These are phyloP conservation scores for Claviceps monticola DNA, from an alignment of 2,329 filamentous ascomycete genomes.

Conservation along the genomic window DNA sequence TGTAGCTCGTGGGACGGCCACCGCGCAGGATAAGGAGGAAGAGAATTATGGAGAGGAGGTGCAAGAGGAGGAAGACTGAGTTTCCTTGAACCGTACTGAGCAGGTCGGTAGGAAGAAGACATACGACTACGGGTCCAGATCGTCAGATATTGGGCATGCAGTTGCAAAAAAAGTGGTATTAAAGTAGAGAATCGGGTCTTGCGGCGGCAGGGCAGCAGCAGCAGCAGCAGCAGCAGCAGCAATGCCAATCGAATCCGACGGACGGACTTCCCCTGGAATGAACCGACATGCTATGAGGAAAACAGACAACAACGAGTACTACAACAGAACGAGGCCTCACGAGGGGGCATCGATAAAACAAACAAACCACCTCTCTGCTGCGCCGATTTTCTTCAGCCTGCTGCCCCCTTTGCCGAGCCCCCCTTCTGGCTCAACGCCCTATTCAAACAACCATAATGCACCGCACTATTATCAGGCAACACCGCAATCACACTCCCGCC, in stretches of 20 bases:
- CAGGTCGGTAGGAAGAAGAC: not conserved
- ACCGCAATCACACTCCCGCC: slow-evolving; percentile 86
- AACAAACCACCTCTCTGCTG: slow-evolving; percentile 3
- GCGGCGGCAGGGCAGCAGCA: not conserved
- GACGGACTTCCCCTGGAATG: not conserved
- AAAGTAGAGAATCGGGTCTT: slow-evolving; percentile 10
- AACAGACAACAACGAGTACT: not conserved
- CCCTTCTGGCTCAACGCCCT: slow-evolving; percentile 26
- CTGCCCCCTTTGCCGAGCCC: slow-evolving; percentile 17
- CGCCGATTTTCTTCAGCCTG: slow-evolving; percentile 23
- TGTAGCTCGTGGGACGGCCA: slow-evolving; percentile 33
- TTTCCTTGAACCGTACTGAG: not conserved
- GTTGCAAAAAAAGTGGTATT: slow-evolving; percentile 11
- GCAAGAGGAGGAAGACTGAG: slow-evolving; percentile 42
- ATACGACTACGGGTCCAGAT: not conserved
- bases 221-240: not conserved
- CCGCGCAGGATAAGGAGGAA: slow-evolving; percentile 41
- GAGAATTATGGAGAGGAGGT: slow-evolving; percentile 80
- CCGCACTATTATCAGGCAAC: slow-evolving; percentile 66
- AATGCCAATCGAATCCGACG: not conserved
- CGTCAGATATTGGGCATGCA: not conserved
- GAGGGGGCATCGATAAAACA: not conserved
- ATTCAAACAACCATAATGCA: slow-evolving; percentile 68
- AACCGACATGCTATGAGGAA: not conserved
- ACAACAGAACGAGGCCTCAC: not conserved